Percentiles rank a stretch among this genome's conserved stretches.
Evolutionary conservation across 345 rosid genomes (phyloP).

Genomic region (Gossypium herbaceum): DNA sequence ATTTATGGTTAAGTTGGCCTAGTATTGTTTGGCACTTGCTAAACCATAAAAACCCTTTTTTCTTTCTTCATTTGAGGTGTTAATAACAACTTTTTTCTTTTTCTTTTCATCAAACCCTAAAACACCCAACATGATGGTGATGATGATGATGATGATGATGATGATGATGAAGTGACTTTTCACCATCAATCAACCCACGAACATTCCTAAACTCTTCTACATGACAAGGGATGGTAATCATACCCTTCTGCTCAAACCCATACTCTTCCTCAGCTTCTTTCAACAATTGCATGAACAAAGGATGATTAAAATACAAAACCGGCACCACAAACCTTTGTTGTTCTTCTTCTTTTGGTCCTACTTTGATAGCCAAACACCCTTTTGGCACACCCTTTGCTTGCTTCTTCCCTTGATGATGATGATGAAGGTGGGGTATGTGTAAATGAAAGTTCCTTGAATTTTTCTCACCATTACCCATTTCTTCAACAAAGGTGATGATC

Average conservation of each 20-base stretch:
- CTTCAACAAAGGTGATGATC: neutral
- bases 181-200: slow-evolving; percentile 55
- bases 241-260: slow-evolving; percentile 65
- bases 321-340: slow-evolving; percentile 50
- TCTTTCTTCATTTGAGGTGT: neutral
- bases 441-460: slow-evolving; percentile 2
- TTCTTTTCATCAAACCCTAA: neutral
- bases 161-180: slow-evolving; percentile 39
- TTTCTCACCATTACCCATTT: slow-evolving; percentile 45
- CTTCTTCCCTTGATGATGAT: slow-evolving; percentile 22
- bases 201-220: slow-evolving; percentile 54
- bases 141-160: slow-evolving; percentile 23
- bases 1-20: slow-evolving; percentile 27
- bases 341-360: slow-evolving; percentile 47
- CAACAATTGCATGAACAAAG: slow-evolving; percentile 54
- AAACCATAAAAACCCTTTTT: slow-evolving; percentile 12
- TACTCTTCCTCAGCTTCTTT: slow-evolving; percentile 59
- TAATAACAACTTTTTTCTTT: neutral
- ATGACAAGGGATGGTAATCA: slow-evolving; percentile 56
- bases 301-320: slow-evolving; percentile 52
- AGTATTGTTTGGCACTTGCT: slow-evolving; percentile 27
- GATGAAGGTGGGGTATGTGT: slow-evolving; percentile 10
- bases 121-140: neutral
- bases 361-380: slow-evolving; percentile 59
- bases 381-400: slow-evolving; percentile 48